Evolutionary conservation across 2,329 filamentous ascomycete genomes (phyloP), one percentile per base, ranked within the genome.

Genomic region (Cadophora gregata): DNA sequence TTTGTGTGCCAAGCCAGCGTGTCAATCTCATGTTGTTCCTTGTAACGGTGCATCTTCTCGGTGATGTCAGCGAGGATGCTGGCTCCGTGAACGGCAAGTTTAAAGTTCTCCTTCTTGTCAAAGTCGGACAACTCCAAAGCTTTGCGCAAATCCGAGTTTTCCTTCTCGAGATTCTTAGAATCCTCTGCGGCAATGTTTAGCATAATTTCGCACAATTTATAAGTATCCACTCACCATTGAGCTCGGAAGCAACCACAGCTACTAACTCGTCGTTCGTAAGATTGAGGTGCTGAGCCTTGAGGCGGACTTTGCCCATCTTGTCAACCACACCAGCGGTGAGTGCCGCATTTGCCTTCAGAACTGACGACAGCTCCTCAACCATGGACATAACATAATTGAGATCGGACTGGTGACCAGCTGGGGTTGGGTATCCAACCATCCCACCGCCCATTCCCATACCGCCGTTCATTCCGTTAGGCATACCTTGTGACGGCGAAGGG

Each of bases 301-400:
- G 84, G 66, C 88, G 85, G 70, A 90, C 86, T 65, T 83, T 82
- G 31, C 88, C 88, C 50, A 90, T 81, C 48, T 86, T 86, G n/a
- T 81, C 82, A 59, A 90, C 86, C 56, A 90, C 88, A 75, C 88
- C 89, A 61, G 88, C 86, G 14, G 86, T 84, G 33, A 90, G 81
- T 74, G 89, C 86, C 38, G 85, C 83, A 72, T 87, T 71, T 47
- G 66, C 68, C 31, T 64, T 69, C 36, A 72, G 66, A 53, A 69
- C 69, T 10, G 65, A 67, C 38, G 75, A 90, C 79, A 90, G 81
- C 75, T 89, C 86, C 74, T 90, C 88, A 12, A 90, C 88, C 85
- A 90, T 87, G 70, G 82, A 81, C 75, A 90, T 89, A 74, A 90
- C 88, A 78, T 88, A 87, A 75, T 88, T 89, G 67, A 90, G 83